Percentiles rank a stretch among this genome's conserved stretches.
These are phyloP conservation scores for Stentor roeselii DNA, from an alignment of 73 alveolate species.

Conservation along the genomic window DNA sequence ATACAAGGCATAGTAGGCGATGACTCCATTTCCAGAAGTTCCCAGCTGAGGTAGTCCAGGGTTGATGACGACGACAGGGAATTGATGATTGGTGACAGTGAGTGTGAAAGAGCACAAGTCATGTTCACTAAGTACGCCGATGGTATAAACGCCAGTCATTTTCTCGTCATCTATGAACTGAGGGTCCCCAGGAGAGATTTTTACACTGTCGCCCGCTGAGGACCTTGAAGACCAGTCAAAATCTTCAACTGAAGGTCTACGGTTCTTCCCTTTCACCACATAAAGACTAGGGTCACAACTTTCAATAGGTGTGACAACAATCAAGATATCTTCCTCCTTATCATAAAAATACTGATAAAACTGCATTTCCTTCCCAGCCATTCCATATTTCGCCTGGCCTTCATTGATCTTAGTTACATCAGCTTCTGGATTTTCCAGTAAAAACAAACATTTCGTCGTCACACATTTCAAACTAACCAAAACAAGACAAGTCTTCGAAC, in stretches of 20 bases:
- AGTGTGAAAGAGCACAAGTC: background rate
- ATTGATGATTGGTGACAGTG: background rate
- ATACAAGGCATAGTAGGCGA: background rate
- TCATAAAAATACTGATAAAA: constrained; percentile 9
- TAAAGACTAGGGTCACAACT: constrained; percentile 5
- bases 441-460: background rate
- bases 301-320: background rate
- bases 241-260: background rate
- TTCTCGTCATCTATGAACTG: background rate
- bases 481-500: background rate
- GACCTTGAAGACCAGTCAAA: constrained; percentile 8
- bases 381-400: background rate
- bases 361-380: background rate
- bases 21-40: background rate
- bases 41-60: constrained; percentile 16
- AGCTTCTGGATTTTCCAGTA: background rate
- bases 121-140: constrained; percentile 1
- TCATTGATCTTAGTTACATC: background rate
- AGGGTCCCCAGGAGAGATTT: background rate
- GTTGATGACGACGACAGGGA: background rate
- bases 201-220: background rate
- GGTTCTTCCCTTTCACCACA: constrained; percentile 6
- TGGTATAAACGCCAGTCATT: constrained; percentile 10
- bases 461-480: constrained; percentile 2
- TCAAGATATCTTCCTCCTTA: background rate